Evolutionary conservation across 768 basidiomycete genomes (phyloP).

Genomic region (Kondoa malvinella): DNA sequence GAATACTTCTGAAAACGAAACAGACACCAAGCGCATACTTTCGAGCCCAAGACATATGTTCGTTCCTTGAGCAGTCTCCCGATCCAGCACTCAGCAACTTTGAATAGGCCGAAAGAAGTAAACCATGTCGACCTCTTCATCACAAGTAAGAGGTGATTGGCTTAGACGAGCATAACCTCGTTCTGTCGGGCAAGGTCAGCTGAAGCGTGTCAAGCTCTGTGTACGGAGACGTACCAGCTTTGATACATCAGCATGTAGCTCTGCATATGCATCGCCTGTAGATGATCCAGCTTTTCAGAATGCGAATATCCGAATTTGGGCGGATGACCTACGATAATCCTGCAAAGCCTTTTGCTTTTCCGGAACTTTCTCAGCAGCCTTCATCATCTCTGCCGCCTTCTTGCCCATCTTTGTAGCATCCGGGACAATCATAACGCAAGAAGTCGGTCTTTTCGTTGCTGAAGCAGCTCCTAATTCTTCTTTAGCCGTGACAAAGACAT

Average conservation of each 20-base stretch:
- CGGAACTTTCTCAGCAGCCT: conserved; percentile 29
- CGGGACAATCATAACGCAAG: conserved; percentile 88
- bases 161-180: not conserved
- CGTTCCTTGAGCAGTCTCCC: too few relatives aligned
- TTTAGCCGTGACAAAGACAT: conserved; percentile 74
- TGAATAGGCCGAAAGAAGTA: too few relatives aligned
- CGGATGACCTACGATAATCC: conserved; percentile 2
- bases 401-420: conserved; percentile 47
- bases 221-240: not conserved
- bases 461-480: conserved; percentile 91
- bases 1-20: too few relatives aligned
- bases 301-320: not conserved
- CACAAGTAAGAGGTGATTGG: too few relatives aligned
- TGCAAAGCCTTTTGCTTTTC: conserved; percentile 3
- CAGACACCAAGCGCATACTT: too few relatives aligned
- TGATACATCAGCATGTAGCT: not conserved
- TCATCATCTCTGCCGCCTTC: conserved; percentile 41
- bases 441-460: conserved; percentile 93
- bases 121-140: too few relatives aligned
- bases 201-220: not conserved
- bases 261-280: not conserved
- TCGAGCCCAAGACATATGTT: too few relatives aligned
- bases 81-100: too few relatives aligned
- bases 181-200: too few relatives aligned
- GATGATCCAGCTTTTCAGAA: not conserved